These are phyloP conservation scores for Mycena belliarum DNA, from an alignment of 768 basidiomycete genomes.

Conservation along the genomic window DNA sequence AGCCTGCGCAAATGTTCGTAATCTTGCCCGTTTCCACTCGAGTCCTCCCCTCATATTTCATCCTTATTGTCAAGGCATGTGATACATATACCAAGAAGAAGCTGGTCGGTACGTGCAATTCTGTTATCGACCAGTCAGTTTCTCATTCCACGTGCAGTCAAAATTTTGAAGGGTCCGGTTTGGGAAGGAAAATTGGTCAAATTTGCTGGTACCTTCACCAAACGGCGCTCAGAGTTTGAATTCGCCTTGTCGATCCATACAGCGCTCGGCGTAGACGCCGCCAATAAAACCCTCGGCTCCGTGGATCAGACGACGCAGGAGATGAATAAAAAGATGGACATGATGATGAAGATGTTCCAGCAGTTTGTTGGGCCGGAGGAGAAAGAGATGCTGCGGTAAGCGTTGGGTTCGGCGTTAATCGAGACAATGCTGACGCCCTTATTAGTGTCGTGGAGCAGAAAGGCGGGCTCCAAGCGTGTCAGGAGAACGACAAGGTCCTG, in stretches of 20 bases:
- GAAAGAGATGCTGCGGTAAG: constrained; percentile 26
- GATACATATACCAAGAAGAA: constrained; percentile 36
- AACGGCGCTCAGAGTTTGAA: constrained; percentile 28
- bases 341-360: constrained; percentile 29
- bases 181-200: constrained; percentile 31
- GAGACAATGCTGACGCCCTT: not conserved
- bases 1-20: constrained; percentile 30
- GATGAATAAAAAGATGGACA: constrained; percentile 24
- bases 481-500: constrained; percentile 28
- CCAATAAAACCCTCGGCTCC: constrained; percentile 9
- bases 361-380: constrained; percentile 25
- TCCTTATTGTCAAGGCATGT: constrained; percentile 17
- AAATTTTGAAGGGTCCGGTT: constrained; percentile 30
- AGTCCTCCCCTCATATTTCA: not conserved
- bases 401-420: not conserved
- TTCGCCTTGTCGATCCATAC: constrained; percentile 33
- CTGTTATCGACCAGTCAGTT: not conserved
- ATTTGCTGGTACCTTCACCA: constrained; percentile 26
- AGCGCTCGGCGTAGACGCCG: constrained; percentile 21
- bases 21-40: not conserved
- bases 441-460: constrained; percentile 24
- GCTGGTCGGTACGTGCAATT: constrained; percentile 25
- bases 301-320: constrained; percentile 16
- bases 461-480: constrained; percentile 27
- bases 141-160: constrained; percentile 18